A percentile compares a stretch with the other conserved stretches of the same genome.
Evolutionary conservation across 257 asterid species (phyloP).

Genomic region (Phtheirospermum japonicum): DNA sequence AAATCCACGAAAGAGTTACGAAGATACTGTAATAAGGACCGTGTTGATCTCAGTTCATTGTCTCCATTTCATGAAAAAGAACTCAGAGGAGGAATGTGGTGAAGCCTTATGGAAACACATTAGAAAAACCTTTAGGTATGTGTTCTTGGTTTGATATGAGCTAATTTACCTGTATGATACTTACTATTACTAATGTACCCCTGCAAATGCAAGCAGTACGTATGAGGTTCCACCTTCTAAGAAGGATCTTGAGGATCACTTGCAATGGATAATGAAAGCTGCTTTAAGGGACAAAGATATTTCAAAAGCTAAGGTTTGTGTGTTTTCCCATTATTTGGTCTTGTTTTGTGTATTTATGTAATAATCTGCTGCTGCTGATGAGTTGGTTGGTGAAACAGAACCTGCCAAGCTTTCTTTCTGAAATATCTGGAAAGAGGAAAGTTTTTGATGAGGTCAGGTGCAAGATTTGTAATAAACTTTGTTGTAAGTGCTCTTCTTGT

Average conservation of each 20-base stretch:
- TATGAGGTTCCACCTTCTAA: constrained; percentile 56
- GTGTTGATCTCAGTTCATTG: constrained; percentile 45
- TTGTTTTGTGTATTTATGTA: constrained; percentile 8
- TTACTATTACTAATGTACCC: constrained; percentile 22
- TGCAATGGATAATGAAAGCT: constrained; percentile 47
- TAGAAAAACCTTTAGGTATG: constrained; percentile 40
- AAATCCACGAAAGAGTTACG: constrained; percentile 48
- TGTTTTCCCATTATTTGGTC: constrained; percentile 20
- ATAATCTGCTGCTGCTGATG: constrained; percentile 9
- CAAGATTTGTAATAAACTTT: constrained; percentile 1
- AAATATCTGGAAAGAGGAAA: constrained; percentile 39
- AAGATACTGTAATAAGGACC: constrained; percentile 36
- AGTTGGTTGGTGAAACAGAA: constrained; percentile 39
- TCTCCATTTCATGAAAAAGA: constrained; percentile 53
- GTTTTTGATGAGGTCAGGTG: constrained; percentile 39
- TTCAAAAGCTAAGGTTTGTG: constrained; percentile 49
- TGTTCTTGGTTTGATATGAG: neutral
- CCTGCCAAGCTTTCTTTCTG: constrained; percentile 38
- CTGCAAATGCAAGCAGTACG: constrained; percentile 34
- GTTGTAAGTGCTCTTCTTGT: constrained; percentile 9
- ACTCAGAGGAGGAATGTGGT: constrained; percentile 30
- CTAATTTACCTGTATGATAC: neutral
- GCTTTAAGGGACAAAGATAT: constrained; percentile 51
- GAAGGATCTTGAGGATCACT: constrained; percentile 55
- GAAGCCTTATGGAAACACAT: constrained; percentile 53